Conservation (phyloP, 108 stramenopile species). For the Asterionellopsis glacialis region DNA sequence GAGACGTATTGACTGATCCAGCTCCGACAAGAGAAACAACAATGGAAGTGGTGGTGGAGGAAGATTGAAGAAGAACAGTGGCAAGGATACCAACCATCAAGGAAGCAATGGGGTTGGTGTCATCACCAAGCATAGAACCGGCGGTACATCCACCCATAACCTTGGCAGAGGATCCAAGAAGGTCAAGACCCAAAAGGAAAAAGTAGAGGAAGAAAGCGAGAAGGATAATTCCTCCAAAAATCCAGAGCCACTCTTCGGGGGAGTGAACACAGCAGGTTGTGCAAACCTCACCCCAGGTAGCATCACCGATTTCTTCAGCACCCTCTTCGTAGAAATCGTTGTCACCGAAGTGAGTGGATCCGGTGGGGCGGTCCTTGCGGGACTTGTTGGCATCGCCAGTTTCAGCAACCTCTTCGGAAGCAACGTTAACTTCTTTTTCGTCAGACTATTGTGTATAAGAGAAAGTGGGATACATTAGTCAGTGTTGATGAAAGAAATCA, state of each 20-base stretch:
- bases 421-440: too few relatives aligned
- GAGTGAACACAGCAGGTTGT: conserved; percentile 69
- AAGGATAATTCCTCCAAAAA: conserved; percentile 37
- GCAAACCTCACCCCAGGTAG: conserved; percentile 77
- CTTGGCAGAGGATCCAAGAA: conserved; percentile 79
- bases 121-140: conserved; percentile 68
- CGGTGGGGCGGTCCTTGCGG: conserved; percentile 55
- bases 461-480: too few relatives aligned
- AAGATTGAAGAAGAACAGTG: conserved; percentile 84
- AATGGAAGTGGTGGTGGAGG: conserved; percentile 86
- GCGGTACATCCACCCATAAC: conserved; percentile 78
- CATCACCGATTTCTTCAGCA: conserved; percentile 43
- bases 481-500: too few relatives aligned
- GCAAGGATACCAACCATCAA: conserved; percentile 80
- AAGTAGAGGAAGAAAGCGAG: conserved; percentile 86
- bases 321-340: conserved; percentile 39
- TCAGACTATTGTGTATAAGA: too few relatives aligned
- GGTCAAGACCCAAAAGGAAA: conserved; percentile 79
- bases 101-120: conserved; percentile 83
- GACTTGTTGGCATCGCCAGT: conserved; percentile 9
- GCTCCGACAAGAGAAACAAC: conserved; percentile 80
- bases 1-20: conserved; percentile 49
- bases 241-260: conserved; percentile 47
- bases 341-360: conserved; percentile 67
- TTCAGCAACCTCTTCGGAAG: neutral